Evolutionary conservation across 2,329 filamentous ascomycete species (phyloP).

Genomic region (Aspergillus alliaceus): DNA sequence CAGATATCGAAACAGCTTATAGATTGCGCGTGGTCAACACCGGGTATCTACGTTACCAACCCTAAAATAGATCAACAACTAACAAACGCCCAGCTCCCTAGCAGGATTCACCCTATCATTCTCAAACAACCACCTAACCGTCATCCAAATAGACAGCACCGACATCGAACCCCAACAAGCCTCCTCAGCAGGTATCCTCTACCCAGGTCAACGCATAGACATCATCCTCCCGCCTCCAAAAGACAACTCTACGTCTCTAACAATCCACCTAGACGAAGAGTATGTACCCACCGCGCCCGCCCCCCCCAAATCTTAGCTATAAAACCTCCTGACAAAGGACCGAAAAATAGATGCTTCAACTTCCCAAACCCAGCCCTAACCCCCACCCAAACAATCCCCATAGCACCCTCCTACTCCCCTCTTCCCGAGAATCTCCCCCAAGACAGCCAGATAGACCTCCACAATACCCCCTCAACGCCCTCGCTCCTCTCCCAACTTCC

Average conservation of each 20-base stretch:
- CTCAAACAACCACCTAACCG: slow-evolving; percentile 27
- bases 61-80: background rate
- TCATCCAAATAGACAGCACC: slow-evolving; percentile 45
- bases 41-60: slow-evolving; percentile 30
- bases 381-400: slow-evolving; percentile 38
- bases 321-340: too few species aligned
- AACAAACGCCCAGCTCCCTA: slow-evolving; percentile 32
- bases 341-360: slow-evolving; percentile 43
- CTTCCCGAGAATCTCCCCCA: slow-evolving; percentile 21
- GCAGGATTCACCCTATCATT: slow-evolving; percentile 41
- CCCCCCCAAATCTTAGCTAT: too few species aligned
- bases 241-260: slow-evolving; percentile 24
- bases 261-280: slow-evolving; percentile 38
- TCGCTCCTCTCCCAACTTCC: slow-evolving; percentile 30
- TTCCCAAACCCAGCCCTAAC: slow-evolving; percentile 46
- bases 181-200: slow-evolving; percentile 40
- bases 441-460: slow-evolving; percentile 28
- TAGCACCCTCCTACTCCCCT: slow-evolving; percentile 11
- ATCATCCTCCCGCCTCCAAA: slow-evolving; percentile 30
- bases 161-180: slow-evolving; percentile 25
- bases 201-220: slow-evolving; percentile 49
- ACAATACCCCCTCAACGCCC: slow-evolving; percentile 22
- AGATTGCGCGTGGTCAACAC: slow-evolving; percentile 47
- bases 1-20: slow-evolving; percentile 26
- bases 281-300: slow-evolving; percentile 14